Evolutionary conservation across 192 early-diverging fungal genomes (phyloP), one percentile per base, ranked within the genome.

Genomic region (Mortierella antarctica): DNA sequence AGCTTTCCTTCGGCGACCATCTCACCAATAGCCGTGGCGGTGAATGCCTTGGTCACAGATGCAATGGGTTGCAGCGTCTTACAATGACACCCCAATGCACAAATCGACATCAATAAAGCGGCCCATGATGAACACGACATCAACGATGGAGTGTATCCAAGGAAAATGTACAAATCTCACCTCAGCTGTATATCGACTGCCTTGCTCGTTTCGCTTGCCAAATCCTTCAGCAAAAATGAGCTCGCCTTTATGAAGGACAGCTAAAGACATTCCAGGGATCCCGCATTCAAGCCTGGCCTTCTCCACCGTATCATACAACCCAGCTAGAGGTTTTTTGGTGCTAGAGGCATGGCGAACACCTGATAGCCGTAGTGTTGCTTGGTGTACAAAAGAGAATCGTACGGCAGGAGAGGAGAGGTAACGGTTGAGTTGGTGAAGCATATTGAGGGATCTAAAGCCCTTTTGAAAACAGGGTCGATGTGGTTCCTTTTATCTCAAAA

Each of bases 1-100:
- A 74, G 17, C 48, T 67, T 67, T 45, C 72, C 72, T 17, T 67
- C 72, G 14, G 72, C 65, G 18, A 74, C 72, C 44, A 74, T 39
- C 44, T 74, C 64, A 1, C 65, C 72, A 7, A 74, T 61, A 9
- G 65, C 8, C 1, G 64, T 47, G 23, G 72, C 57, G 15, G 72
- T 74, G 7, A 74, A 47, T 5, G 70, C 52, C 70, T 72, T 72
- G 6, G 70, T 72, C n/a, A 64, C 13, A 12, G 70, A 72, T 45
- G 45, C 70, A 42, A 72, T 72, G 52, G 69, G 69, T 60, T 47
- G 46, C 5, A 71, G 39, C 9, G 69, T 71, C 69, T 71, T 71
- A 31, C 31, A 31, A 31, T 31, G 55, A 39, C 31, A 31, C 3
- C 31, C 1, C 1, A 31, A 31, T 31, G 31, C 31, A 31, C 31